Evolutionary conservation across 257 asterid genomes (phyloP), one percentile per base, ranked within the genome.

Genomic region (Ocimum tenuiflorum): DNA sequence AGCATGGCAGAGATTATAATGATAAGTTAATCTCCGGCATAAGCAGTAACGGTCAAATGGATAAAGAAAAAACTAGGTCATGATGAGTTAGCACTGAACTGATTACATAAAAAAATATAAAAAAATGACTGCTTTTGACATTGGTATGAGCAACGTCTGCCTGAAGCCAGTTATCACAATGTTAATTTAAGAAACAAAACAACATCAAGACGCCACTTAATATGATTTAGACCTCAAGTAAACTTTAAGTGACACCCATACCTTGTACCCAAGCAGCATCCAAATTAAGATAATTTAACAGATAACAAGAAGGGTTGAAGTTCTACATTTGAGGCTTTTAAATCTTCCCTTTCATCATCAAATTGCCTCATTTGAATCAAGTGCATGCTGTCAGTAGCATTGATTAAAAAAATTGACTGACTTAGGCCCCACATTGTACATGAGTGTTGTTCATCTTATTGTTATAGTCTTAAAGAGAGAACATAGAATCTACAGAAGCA

Each of bases 1-100:
- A 65, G 53, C 36, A 71, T 5, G 23, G 42, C 27, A 69, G 60
- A 60, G n/a, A 51, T 47, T 47, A 58, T 56, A 50, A 56, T 53
- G 35, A 65, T 10, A 41, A 41, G 3, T 27, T 0, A 60, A 65
- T 8, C 19, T 38, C 31, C 8, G 42, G 24, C 47, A 31, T 38
- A 36, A 47, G 8, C 52, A 42, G 59, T 68, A 11, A 65, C 49
- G 39, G 4, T 35, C 23, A 46, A 48, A 46, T 46, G 8, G 6
- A 38, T 8, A 20, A n/a, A 50, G 2, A 27, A 4, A n/a, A 20
- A 36, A 58, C n/a, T 15, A 38, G 33, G 46, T 3, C 57, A 56
- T 36, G 12, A 33, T 24, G 50, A 27, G 47, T 39, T 6, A 29
- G 45, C 9, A 42, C 22, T 27, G 31, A 2, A 27, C 4, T 2